Evolutionary conservation across 345 rosid genomes (phyloP).

Genomic region (Brassica incana): DNA sequence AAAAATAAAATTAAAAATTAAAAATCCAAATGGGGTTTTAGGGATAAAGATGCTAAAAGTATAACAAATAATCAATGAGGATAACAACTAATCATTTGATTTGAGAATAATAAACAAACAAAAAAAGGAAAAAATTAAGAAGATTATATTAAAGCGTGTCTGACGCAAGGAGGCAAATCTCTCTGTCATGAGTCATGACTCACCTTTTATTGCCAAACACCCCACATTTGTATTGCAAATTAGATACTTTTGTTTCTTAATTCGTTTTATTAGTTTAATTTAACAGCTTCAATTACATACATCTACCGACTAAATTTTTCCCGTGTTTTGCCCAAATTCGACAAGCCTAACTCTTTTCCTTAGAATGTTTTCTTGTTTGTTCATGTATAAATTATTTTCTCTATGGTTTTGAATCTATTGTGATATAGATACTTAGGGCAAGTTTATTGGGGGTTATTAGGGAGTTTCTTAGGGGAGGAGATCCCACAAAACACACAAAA

Average conservation of each 20-base stretch:
- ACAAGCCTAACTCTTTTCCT: background rate
- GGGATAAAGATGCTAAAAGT: background rate
- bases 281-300: background rate
- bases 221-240: conserved; percentile 22
- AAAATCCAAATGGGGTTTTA: too few relatives aligned
- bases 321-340: background rate
- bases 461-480: too few relatives aligned
- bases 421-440: too few relatives aligned
- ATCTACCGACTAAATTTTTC: background rate
- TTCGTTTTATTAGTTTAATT: background rate
- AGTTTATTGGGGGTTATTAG: too few relatives aligned
- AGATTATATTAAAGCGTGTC: conserved; percentile 36
- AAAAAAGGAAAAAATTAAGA: conserved; percentile 7
- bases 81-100: conserved; percentile 39
- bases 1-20: too few relatives aligned
- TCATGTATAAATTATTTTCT: too few relatives aligned
- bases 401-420: too few relatives aligned
- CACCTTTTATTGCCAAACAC: conserved; percentile 20
- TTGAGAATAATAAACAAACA: conserved; percentile 25
- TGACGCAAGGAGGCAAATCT: conserved; percentile 41
- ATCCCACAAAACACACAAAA: too few relatives aligned
- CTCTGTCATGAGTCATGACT: conserved; percentile 30
- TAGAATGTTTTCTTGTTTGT: background rate
- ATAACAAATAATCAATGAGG: conserved; percentile 26
- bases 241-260: conserved; percentile 17